A percentile compares a stretch with the other conserved stretches of the same genome.
Evolutionary conservation across 192 early-diverging fungal species (phyloP).

Genomic region (Coemansia sp.): DNA sequence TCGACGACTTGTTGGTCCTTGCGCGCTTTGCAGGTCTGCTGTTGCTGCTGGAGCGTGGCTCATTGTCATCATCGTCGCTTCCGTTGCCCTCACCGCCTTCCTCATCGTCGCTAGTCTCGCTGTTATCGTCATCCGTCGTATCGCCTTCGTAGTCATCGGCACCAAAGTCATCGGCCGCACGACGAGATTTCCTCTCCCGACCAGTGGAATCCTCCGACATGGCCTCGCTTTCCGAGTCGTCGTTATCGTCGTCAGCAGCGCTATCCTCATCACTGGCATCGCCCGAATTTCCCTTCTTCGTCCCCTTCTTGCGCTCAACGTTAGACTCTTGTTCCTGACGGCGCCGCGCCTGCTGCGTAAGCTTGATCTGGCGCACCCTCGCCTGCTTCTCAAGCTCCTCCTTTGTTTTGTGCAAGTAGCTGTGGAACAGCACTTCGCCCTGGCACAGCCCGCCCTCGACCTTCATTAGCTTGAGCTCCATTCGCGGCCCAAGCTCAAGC

Average conservation of each 20-base stretch:
- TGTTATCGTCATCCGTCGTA: constrained; percentile 5
- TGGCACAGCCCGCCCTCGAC: constrained; percentile 85
- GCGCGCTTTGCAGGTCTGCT: constrained; percentile 14
- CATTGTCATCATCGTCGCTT: constrained; percentile 5
- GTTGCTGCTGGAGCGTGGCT: constrained; percentile 13
- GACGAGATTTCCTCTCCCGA: constrained; percentile 22
- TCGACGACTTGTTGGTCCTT: constrained; percentile 10
- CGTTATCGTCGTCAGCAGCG: constrained; percentile 8
- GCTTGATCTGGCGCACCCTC: constrained; percentile 60
- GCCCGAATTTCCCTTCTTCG: constrained; percentile 22
- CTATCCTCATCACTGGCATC: constrained; percentile 9
- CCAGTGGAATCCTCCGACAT: background rate
- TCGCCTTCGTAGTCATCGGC: constrained; percentile 39
- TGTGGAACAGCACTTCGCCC: constrained; percentile 93
- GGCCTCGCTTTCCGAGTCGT: constrained; percentile 32
- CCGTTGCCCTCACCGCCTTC: constrained; percentile 19
- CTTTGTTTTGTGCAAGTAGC: constrained; percentile 69
- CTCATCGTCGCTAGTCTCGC: constrained; percentile 5
- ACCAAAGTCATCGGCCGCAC: constrained; percentile 40
- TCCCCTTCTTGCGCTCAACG: constrained; percentile 74
- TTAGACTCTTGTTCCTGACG: constrained; percentile 81
- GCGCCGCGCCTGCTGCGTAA: constrained; percentile 66
- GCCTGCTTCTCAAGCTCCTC: constrained; percentile 71
- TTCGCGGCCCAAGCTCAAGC: constrained; percentile 86
- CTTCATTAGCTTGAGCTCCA: constrained; percentile 85